Conservation (phyloP, 2,329 filamentous ascomycete species). For the Chaetomium sp. region DNA sequence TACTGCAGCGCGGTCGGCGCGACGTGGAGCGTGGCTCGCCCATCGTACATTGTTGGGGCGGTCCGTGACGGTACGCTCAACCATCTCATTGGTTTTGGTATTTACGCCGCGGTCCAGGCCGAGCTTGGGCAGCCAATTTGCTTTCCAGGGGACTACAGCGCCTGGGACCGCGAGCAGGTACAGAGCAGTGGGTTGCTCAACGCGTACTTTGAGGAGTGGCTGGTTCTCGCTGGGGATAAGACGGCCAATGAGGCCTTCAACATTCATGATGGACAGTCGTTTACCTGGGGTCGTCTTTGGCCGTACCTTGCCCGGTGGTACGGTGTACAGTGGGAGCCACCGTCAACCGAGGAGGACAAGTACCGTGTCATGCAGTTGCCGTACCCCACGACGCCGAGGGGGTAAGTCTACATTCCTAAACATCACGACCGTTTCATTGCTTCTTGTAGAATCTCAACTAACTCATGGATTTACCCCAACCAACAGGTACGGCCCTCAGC, state of each 20-base stretch:
- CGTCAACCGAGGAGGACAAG: slow-evolving; percentile 18
- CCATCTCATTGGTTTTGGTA: slow-evolving; percentile 38
- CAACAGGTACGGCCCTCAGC: slow-evolving; percentile 38
- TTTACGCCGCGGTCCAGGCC: slow-evolving; percentile 42
- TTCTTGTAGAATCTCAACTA: background rate
- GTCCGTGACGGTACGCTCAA: slow-evolving; percentile 46
- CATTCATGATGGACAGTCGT: slow-evolving; percentile 36
- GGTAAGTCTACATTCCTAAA: slow-evolving; percentile 3
- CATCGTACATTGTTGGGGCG: slow-evolving; percentile 42
- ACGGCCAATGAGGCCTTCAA: slow-evolving; percentile 44
- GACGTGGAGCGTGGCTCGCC: slow-evolving; percentile 42
- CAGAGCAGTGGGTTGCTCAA: slow-evolving; percentile 42
- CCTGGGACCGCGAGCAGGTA: slow-evolving; percentile 38
- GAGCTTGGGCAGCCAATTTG: slow-evolving; percentile 28
- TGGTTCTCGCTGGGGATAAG: slow-evolving; percentile 33
- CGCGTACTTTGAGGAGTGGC: slow-evolving; percentile 44
- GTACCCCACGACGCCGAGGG: slow-evolving; percentile 14
- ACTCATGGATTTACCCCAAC: background rate
- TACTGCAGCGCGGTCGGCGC: slow-evolving; percentile 35
- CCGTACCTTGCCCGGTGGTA: slow-evolving; percentile 40
- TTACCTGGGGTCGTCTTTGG: slow-evolving; percentile 44
- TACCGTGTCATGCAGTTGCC: slow-evolving; percentile 9
- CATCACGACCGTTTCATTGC: background rate
- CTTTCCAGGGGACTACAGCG: slow-evolving; percentile 37
- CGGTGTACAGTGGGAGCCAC: slow-evolving; percentile 32